These are phyloP conservation scores for Starmera dryadoides DNA, from an alignment of 805 yeast genomes.

Conservation along the genomic window DNA sequence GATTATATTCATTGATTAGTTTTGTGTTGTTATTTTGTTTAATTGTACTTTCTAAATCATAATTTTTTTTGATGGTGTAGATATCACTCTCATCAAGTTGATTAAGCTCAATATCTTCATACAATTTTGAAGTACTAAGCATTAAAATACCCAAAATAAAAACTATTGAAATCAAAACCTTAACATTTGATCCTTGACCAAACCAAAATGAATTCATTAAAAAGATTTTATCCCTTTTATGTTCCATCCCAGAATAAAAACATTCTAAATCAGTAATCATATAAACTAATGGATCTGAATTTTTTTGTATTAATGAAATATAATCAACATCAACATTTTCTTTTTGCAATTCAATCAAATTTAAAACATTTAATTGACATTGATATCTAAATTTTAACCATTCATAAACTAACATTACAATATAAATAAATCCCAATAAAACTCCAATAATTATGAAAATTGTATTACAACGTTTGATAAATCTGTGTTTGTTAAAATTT, in stretches of 20 bases:
- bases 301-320: slow-evolving; percentile 1
- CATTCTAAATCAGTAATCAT: slow-evolving; percentile 1
- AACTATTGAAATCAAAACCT: not conserved
- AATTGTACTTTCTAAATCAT: too few species aligned
- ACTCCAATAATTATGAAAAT: slow-evolving; percentile 1
- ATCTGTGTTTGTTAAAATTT: not conserved
- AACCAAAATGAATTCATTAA: slow-evolving; percentile 3
- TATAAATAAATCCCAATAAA: not conserved
- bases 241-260: not conserved
- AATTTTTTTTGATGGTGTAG: too few species aligned
- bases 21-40: too few species aligned
- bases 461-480: not conserved
- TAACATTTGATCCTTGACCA: slow-evolving; percentile 1
- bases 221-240: not conserved
- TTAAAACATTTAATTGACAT: not conserved
- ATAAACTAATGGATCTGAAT: slow-evolving; percentile 1
- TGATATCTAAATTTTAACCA: slow-evolving; percentile 6
- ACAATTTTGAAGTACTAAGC: not conserved
- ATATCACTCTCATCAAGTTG: too few species aligned
- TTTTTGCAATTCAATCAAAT: slow-evolving; percentile 3
- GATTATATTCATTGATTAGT: too few species aligned
- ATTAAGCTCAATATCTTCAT: too few species aligned
- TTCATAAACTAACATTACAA: slow-evolving; percentile 1
- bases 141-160: not conserved
- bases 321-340: slow-evolving; percentile 1